phyloP scores from a whole-genome alignment of 2,329 filamentous ascomycete species.

The Colletotrichum sp. region DNA sequence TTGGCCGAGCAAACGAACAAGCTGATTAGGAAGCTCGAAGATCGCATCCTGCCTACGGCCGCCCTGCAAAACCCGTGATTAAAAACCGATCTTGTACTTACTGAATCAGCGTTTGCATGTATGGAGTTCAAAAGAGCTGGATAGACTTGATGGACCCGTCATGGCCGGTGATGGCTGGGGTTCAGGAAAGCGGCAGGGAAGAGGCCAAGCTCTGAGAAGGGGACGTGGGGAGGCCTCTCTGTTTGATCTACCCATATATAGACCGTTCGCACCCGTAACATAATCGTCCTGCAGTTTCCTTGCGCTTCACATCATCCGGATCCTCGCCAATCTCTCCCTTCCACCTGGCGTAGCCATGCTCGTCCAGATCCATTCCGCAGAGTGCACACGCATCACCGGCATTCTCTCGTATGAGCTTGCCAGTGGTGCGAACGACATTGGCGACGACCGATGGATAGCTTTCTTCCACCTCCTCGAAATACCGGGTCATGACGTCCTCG shows the following conservation, averaged over 20 bases:
- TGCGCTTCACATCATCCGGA: constrained; percentile 26
- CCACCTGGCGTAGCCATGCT: constrained; percentile 67
- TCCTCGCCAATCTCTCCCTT: constrained; percentile 63
- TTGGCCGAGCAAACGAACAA: constrained; percentile 98
- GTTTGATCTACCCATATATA: constrained; percentile 49
- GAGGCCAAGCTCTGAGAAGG: neutral
- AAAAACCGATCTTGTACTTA: constrained; percentile 1
- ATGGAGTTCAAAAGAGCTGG: constrained; percentile 17
- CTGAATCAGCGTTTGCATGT: constrained; percentile 19
- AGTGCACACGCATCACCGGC: constrained; percentile 61
- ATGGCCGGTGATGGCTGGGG: neutral
- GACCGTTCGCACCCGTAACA: constrained; percentile 80
- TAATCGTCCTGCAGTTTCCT: constrained; percentile 41
- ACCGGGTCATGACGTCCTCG: constrained; percentile 86
- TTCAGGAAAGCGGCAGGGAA: neutral
- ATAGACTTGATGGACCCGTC: neutral
- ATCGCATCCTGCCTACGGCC: constrained; percentile 51
- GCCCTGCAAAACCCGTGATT: constrained; percentile 33
- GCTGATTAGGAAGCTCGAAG: constrained; percentile 80
- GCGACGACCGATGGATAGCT: constrained; percentile 91
- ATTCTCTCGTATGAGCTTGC: constrained; percentile 68
- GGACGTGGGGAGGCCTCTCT: neutral
- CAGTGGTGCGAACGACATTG: constrained; percentile 93
- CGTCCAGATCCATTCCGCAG: constrained; percentile 72
- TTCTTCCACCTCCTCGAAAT: constrained; percentile 84